A percentile compares a stretch with the other conserved stretches of the same genome.
These are phyloP conservation scores for Hyaloperonospora brassicae DNA, from an alignment of 352 stramenopile genomes.

Conservation along the genomic window DNA sequence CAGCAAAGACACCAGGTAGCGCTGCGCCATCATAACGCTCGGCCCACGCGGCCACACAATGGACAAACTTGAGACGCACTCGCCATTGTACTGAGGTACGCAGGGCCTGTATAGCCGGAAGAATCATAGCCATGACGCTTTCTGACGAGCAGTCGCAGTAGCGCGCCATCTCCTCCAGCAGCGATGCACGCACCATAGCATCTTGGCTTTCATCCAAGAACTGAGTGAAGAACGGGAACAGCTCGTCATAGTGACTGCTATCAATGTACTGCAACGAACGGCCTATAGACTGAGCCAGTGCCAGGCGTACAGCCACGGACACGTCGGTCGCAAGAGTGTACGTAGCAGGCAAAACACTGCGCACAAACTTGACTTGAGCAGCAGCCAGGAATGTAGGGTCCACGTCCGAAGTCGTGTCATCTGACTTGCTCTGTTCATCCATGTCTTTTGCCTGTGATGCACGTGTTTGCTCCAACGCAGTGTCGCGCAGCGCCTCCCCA, in stretches of 20 bases:
- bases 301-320: conserved; percentile 64
- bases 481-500: conserved; percentile 47
- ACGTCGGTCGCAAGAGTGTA: conserved; percentile 72
- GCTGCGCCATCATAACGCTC: conserved; percentile 49
- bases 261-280: conserved; percentile 64
- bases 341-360: conserved; percentile 67
- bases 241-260: conserved; percentile 62
- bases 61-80: conserved; percentile 78
- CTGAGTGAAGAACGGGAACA: conserved; percentile 79
- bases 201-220: conserved; percentile 79
- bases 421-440: conserved; percentile 7
- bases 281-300: conserved; percentile 67
- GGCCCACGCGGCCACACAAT: conserved; percentile 77
- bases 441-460: conserved; percentile 9
- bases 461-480: conserved; percentile 30
- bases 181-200: conserved; percentile 58
- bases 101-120: conserved; percentile 60
- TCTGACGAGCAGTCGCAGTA: conserved; percentile 65
- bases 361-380: conserved; percentile 73
- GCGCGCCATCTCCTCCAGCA: conserved; percentile 76
- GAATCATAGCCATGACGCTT: conserved; percentile 57
- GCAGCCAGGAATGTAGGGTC: conserved; percentile 37
- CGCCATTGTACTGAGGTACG: conserved; percentile 68
- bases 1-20: conserved; percentile 60
- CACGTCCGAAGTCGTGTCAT: conserved; percentile 2